A percentile compares a stretch with the other conserved stretches of the same genome.
These are phyloP conservation scores for Sporopachydermia lactativora DNA, from an alignment of 805 yeast species.

Conservation along the genomic window DNA sequence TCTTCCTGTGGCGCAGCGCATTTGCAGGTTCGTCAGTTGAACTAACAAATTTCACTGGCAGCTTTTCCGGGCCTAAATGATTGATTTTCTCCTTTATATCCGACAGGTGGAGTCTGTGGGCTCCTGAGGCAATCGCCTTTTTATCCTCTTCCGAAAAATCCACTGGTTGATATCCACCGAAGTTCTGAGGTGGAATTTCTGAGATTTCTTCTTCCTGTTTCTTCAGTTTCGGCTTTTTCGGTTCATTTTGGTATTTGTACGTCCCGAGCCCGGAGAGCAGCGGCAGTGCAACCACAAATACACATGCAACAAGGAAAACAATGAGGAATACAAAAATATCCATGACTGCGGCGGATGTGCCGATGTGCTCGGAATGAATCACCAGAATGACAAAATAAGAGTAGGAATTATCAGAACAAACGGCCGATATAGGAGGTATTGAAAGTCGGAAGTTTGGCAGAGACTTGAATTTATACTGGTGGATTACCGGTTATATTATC, in stretches of 20 bases:
- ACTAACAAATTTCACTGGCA: neutral
- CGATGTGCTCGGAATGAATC: no score
- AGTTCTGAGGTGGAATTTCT: no score
- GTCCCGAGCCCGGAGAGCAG: neutral
- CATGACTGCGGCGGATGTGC: neutral
- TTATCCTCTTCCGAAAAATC: neutral
- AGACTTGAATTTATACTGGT: no score
- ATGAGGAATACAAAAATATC: neutral
- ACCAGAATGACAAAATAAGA: no score
- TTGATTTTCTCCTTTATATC: neutral
- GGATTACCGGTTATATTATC: no score
- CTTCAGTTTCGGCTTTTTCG: neutral
- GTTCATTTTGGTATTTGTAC: neutral
- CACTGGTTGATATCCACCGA: neutral
- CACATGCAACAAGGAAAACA: neutral
- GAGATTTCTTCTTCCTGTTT: neutral
- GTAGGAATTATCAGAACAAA: no score
- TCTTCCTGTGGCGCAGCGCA: neutral
- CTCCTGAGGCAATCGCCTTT: neutral
- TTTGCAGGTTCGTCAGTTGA: neutral
- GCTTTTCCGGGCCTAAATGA: constrained; percentile 1
- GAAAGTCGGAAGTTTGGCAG: no score
- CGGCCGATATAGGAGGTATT: no score
- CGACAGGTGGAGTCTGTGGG: neutral
- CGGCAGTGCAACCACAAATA: neutral